A percentile compares a stretch with the other conserved stretches of the same genome.
These are phyloP conservation scores for Gonapodya prolifera DNA, from an alignment of 192 early-diverging fungal species.

Conservation along the genomic window DNA sequence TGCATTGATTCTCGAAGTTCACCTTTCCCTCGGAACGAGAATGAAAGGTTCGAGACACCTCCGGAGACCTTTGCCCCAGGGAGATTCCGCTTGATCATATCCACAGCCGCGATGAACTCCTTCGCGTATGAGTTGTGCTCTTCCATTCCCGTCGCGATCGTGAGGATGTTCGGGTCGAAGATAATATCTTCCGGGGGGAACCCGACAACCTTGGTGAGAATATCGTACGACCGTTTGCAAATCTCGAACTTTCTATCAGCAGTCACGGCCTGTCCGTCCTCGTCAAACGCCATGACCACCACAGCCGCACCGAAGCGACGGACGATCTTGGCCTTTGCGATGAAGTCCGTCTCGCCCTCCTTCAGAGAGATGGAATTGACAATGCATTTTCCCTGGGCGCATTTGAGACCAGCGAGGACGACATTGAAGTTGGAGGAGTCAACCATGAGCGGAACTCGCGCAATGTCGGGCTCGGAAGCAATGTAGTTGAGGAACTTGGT, in stretches of 20 bases:
- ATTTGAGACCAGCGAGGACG: slow-evolving; percentile 86
- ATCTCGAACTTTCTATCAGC: slow-evolving; percentile 75
- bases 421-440: slow-evolving; percentile 98
- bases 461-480: slow-evolving; percentile 86
- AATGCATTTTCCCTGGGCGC: slow-evolving; percentile 93
- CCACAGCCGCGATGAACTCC: slow-evolving; percentile 76
- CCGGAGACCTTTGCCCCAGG: slow-evolving; percentile 89
- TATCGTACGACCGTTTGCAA: slow-evolving; percentile 79
- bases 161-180: slow-evolving; percentile 89
- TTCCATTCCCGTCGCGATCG: slow-evolving; percentile 93
- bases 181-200: slow-evolving; percentile 78
- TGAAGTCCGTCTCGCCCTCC: slow-evolving; percentile 85
- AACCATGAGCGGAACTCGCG: slow-evolving; percentile 81
- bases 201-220: slow-evolving; percentile 72
- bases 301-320: slow-evolving; percentile 88
- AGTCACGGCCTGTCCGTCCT: slow-evolving; percentile 81
- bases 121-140: slow-evolving; percentile 94
- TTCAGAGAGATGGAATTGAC: slow-evolving; percentile 95
- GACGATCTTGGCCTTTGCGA: slow-evolving; percentile 78
- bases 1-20: slow-evolving; percentile 89
- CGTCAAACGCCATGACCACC: slow-evolving; percentile 96
- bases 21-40: slow-evolving; percentile 94
- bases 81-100: slow-evolving; percentile 61
- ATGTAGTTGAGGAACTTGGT: slow-evolving; percentile 86
- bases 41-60: slow-evolving; percentile 94